Conservation (phyloP, 176 grass and related monocot species). For the Pharus latifolius region DNA sequence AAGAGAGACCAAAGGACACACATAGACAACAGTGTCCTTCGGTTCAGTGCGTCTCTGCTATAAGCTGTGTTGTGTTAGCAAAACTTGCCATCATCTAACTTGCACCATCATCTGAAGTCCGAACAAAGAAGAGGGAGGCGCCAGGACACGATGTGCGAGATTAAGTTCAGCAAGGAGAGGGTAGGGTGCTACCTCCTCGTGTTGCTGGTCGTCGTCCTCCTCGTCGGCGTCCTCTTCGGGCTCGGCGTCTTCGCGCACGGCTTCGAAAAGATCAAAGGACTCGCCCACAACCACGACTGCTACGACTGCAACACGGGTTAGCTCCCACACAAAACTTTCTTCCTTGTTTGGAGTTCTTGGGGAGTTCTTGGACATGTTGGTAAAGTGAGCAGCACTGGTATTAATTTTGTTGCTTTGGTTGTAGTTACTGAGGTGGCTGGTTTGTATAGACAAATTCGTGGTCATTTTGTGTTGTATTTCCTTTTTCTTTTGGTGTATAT, state of each 20-base stretch:
- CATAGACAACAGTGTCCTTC: neutral
- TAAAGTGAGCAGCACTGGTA: neutral
- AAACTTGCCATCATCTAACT: too few relatives aligned
- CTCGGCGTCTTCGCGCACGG: conserved; percentile 52
- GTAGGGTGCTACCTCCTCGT: conserved; percentile 32
- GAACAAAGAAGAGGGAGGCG: neutral
- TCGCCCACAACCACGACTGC: conserved; percentile 45
- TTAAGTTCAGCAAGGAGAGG: conserved; percentile 15
- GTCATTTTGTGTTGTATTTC: neutral
- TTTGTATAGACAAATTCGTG: neutral
- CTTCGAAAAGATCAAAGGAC: conserved; percentile 10
- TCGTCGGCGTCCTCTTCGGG: conserved; percentile 52
- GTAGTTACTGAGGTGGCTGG: too few relatives aligned
- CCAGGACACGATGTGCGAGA: conserved; percentile 3
- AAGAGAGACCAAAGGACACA: neutral
- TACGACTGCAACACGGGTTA: conserved; percentile 29
- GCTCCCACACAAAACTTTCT: neutral
- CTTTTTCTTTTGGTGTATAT: neutral
- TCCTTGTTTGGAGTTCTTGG: too few relatives aligned
- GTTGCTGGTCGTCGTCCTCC: conserved; percentile 13
- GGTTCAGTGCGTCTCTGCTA: too few relatives aligned
- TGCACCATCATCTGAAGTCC: too few relatives aligned
- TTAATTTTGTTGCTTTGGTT: neutral
- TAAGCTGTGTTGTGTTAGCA: too few relatives aligned
- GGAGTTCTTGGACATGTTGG: too few relatives aligned